phyloP scores from a whole-genome alignment of 371 early-diverging fungal species.

The Mortierella sp. region DNA sequence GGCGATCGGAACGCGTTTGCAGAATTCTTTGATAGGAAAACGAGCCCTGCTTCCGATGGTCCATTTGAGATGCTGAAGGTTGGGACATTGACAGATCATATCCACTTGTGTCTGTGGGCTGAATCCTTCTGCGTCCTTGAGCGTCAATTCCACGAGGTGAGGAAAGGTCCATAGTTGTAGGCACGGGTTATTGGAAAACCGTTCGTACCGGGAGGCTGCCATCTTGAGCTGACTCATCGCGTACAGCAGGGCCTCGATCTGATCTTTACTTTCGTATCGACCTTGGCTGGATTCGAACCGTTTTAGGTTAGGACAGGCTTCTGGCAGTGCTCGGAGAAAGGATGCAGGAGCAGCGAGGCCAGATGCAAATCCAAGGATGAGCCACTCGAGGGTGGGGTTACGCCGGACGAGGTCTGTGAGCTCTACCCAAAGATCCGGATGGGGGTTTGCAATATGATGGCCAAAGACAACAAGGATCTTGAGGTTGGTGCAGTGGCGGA shows the following conservation, averaged over 20 bases:
- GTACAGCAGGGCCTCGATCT: slow-evolving; percentile 27
- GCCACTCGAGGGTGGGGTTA: slow-evolving; percentile 30
- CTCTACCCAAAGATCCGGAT: slow-evolving; percentile 16
- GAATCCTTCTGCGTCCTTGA: slow-evolving; percentile 33
- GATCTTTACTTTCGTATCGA: slow-evolving; percentile 18
- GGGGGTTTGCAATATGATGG: slow-evolving; percentile 5
- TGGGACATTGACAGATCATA: slow-evolving; percentile 32
- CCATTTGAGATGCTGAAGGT: slow-evolving; percentile 32
- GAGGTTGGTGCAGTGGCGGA: slow-evolving; percentile 23
- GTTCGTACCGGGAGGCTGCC: slow-evolving; percentile 20
- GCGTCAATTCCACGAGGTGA: slow-evolving; percentile 17
- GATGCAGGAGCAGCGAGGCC: slow-evolving; percentile 9
- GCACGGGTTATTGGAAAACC: slow-evolving; percentile 8
- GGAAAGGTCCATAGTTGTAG: slow-evolving; percentile 17
- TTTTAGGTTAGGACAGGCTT: slow-evolving; percentile 29
- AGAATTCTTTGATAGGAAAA: slow-evolving; percentile 33
- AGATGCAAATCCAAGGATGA: slow-evolving; percentile 27
- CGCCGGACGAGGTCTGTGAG: slow-evolving; percentile 23
- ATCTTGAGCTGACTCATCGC: slow-evolving; percentile 5
- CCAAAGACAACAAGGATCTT: slow-evolving; percentile 17
- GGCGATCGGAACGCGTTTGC: slow-evolving; percentile 24
- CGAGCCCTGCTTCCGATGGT: slow-evolving; percentile 7
- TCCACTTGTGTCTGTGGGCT: slow-evolving; percentile 27
- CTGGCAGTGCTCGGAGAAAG: slow-evolving; percentile 23
- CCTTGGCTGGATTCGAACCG: slow-evolving; percentile 44